These are phyloP conservation scores for Aspergillus sp. DNA, from an alignment of 2,329 filamentous ascomycete genomes.

Conservation along the genomic window DNA sequence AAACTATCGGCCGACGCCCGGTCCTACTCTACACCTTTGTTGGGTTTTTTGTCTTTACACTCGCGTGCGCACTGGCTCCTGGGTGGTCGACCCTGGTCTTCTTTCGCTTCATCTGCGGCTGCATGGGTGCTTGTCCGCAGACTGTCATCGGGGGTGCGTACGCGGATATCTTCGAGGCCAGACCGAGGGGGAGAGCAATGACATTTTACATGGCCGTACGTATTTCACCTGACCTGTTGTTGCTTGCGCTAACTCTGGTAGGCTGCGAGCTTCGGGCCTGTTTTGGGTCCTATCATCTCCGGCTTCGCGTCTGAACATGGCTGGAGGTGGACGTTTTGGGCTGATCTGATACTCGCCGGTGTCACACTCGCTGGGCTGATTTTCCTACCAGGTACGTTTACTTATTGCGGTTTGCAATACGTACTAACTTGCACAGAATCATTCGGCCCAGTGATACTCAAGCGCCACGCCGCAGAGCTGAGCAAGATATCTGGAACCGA, in stretches of 20 bases:
- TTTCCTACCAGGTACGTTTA: slow-evolving; percentile 53
- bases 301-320: slow-evolving; percentile 41
- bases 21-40: slow-evolving; percentile 52
- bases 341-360: slow-evolving; percentile 65
- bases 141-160: slow-evolving; percentile 47
- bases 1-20: slow-evolving; percentile 39
- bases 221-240: background rate
- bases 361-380: slow-evolving; percentile 58
- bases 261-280: slow-evolving; percentile 42
- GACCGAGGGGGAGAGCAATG: slow-evolving; percentile 40
- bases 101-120: slow-evolving; percentile 45
- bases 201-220: slow-evolving; percentile 43
- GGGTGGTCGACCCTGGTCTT: slow-evolving; percentile 41
- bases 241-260: slow-evolving; percentile 4
- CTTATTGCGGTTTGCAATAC: background rate
- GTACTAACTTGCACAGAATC: slow-evolving; percentile 48
- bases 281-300: slow-evolving; percentile 46
- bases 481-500: slow-evolving; percentile 53
- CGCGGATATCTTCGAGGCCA: slow-evolving; percentile 44
- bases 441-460: slow-evolving; percentile 59
- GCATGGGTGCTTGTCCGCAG: slow-evolving; percentile 42
- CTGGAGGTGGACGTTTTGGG: slow-evolving; percentile 53
- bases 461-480: slow-evolving; percentile 56
- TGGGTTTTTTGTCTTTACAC: slow-evolving; percentile 40
- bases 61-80: slow-evolving; percentile 44